These are phyloP conservation scores for Capsicum baccatum DNA, from an alignment of 257 asterid species.

Conservation along the genomic window DNA sequence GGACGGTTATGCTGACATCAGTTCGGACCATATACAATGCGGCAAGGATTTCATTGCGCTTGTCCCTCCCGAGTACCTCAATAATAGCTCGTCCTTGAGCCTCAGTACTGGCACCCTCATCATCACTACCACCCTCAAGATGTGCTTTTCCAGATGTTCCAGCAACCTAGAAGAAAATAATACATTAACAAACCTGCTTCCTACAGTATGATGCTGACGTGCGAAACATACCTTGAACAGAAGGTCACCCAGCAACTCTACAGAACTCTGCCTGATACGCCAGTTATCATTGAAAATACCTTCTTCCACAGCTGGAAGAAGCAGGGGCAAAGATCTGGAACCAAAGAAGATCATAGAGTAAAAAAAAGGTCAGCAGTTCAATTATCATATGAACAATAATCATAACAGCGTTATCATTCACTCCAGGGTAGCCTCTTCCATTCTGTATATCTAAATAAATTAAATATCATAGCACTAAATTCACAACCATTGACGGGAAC, in stretches of 20 bases:
- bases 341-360: slow-evolving; percentile 13
- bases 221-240: slow-evolving; percentile 73
- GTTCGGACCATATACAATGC: slow-evolving; percentile 99
- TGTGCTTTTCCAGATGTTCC: slow-evolving; percentile 99
- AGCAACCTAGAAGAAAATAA: slow-evolving; percentile 75
- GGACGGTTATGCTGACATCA: slow-evolving; percentile 92
- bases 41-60: slow-evolving; percentile 98
- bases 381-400: background rate
- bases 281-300: slow-evolving; percentile 97
- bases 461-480: background rate
- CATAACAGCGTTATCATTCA: slow-evolving; percentile 10
- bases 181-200: slow-evolving; percentile 20
- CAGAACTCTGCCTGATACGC: slow-evolving; percentile 99
- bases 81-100: slow-evolving; percentile 99
- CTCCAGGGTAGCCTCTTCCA: background rate
- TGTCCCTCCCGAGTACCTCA: slow-evolving; percentile 95
- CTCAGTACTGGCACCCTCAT: slow-evolving; percentile 99
- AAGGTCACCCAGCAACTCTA: slow-evolving; percentile 95
- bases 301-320: slow-evolving; percentile 99
- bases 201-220: slow-evolving; percentile 27
- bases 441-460: slow-evolving; percentile 18
- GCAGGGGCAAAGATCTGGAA: slow-evolving; percentile 85
- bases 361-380: slow-evolving; percentile 8
- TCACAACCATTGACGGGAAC: background rate
- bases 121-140: slow-evolving; percentile 99